phyloP scores from a whole-genome alignment of 345 rosid species.

The Kandelia obovata region DNA sequence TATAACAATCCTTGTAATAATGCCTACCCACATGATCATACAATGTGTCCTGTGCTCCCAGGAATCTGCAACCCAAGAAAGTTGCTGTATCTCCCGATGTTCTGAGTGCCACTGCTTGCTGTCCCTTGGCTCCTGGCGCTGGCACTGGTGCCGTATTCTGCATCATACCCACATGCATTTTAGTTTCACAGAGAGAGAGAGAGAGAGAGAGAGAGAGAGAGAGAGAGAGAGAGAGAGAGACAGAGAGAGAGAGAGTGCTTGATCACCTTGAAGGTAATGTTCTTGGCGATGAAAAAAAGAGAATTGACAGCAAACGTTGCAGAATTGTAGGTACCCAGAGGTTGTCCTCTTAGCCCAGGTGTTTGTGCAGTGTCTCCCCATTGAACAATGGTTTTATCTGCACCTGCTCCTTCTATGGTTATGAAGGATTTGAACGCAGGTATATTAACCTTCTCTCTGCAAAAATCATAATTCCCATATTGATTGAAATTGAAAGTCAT shows the following conservation, averaged over 20 bases:
- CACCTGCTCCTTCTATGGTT: conserved; percentile 91
- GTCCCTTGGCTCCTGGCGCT: conserved; percentile 76
- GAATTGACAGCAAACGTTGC: conserved; percentile 93
- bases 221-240: neutral
- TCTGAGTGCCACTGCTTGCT: conserved; percentile 91
- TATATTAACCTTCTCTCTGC: conserved; percentile 82
- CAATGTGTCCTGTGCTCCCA: conserved; percentile 94
- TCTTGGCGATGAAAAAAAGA: conserved; percentile 81
- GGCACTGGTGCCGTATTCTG: conserved; percentile 92
- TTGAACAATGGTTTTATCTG: conserved; percentile 75
- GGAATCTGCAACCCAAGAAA: conserved; percentile 68
- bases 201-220: neutral
- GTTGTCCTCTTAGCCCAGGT: conserved; percentile 61
- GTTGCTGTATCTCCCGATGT: conserved; percentile 88
- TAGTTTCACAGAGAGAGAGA: neutral
- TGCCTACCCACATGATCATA: conserved; percentile 92
- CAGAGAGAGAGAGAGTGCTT: neutral
- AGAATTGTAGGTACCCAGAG: conserved; percentile 71
- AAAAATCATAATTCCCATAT: neutral
- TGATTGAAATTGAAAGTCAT: neutral
- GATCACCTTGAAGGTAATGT: conserved; percentile 82
- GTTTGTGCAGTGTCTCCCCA: conserved; percentile 98
- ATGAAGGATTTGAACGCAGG: conserved; percentile 75
- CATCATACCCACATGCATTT: conserved; percentile 2
- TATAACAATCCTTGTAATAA: conserved; percentile 91